These are phyloP conservation scores for Plasmodium adleri DNA, from an alignment of 169 alveolate species.

Conservation along the genomic window DNA sequence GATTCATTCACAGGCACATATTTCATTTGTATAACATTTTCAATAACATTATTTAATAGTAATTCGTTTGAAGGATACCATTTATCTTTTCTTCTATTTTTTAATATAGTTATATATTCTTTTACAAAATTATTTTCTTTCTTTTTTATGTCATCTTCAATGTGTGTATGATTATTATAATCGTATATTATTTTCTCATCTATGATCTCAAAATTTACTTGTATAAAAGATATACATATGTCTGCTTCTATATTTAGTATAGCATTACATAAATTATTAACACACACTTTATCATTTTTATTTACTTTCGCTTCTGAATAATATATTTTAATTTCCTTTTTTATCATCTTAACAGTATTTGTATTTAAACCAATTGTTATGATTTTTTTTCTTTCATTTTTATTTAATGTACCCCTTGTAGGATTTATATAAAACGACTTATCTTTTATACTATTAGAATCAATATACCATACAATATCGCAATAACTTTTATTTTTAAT, in stretches of 20 bases:
- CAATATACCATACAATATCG: conserved; percentile 58
- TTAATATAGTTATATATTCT: not conserved
- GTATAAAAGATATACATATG: conserved; percentile 52
- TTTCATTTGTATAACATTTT: conserved; percentile 40
- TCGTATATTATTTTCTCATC: conserved; percentile 22
- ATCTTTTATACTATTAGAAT: conserved; percentile 27
- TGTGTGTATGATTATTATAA: not conserved
- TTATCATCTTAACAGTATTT: conserved; percentile 12
- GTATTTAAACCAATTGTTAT: conserved; percentile 45
- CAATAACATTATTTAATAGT: conserved; percentile 11
- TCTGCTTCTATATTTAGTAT: conserved; percentile 34
- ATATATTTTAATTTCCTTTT: conserved; percentile 44
- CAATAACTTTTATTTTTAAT: conserved; percentile 48
- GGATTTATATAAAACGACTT: conserved; percentile 28
- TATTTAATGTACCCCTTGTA: conserved; percentile 25
- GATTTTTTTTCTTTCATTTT: conserved; percentile 30
- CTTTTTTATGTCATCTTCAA: not conserved
- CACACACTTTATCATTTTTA: conserved; percentile 16
- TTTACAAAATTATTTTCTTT: conserved; percentile 1
- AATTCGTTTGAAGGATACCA: not conserved
- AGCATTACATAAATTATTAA: conserved; percentile 19
- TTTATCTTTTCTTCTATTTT: conserved; percentile 12
- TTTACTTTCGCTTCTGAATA: conserved; percentile 21
- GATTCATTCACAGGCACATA: conserved; percentile 48
- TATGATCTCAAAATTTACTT: conserved; percentile 30